Base-by-base conservation (phyloP, 202 grass and related monocot species). In the Dendrocalamus latiflorus region DNA sequence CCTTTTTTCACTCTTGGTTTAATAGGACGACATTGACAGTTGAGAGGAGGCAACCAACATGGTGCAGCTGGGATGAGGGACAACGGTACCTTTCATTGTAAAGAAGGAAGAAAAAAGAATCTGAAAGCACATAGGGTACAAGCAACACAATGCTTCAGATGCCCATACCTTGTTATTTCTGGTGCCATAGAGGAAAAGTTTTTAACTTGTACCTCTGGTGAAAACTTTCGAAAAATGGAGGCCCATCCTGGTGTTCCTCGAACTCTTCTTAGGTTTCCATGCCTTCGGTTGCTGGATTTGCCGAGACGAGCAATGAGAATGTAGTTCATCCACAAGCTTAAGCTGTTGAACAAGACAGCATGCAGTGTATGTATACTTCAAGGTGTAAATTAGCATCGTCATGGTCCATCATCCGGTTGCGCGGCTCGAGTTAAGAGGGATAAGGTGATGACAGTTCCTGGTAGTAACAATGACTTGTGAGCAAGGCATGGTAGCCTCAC, bases 11-110 rank as follows among this genome's bases (percentile, higher is more conserved):
- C 55, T 70, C 21, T 71, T 18, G 22, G 72, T 33, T 73, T 59
- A 83, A 28, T 43, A 79, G 75, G 65, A 73, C 38, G 88, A 83
- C 80, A 56, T 20, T 67, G 84, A 90, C 88, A 80, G 80, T 67
- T 83, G 88, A 84, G 79, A 75, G 14, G 59, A 15, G 78, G 67
- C 49, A 79, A 79, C 41, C 39, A 57, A 57, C 12, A 36, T 36
- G n/a, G 45, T 12, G 59, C 61, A 41, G 70, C 34, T 55, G 63
- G 15, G 64, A 38, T 54, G 58, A 76, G 68, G 36, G 73, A 85
- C 65, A 81, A 78, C 77, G 65, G 45, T 79, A 53, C 53, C 70
- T 85, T 85, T 89, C 76, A 76, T 71, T 70, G 70, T 21, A 85
- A 89, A 68, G 78, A 82, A 48, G 72, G 47, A 51, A 53, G 21